These are phyloP conservation scores for Candolleomyces efflorescens DNA, from an alignment of 768 basidiomycete genomes.

Conservation along the genomic window DNA sequence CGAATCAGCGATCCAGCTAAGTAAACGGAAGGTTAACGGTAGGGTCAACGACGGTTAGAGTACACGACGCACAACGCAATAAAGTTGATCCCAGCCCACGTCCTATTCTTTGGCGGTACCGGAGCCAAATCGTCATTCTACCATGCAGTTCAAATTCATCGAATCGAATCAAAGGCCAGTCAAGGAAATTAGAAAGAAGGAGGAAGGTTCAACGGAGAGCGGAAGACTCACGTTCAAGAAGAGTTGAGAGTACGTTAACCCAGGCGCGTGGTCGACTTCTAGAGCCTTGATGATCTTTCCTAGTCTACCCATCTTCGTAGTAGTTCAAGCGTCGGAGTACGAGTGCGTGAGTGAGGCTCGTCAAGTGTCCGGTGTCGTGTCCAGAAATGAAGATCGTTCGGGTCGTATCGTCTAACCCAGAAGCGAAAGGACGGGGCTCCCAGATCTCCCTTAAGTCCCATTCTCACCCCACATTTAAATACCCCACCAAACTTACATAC, in stretches of 20 bases:
- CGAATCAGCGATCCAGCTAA: constrained; percentile 75
- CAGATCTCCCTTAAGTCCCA: too few relatives aligned
- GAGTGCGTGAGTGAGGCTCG: too few relatives aligned
- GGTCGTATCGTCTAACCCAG: too few relatives aligned
- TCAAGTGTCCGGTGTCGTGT: too few relatives aligned
- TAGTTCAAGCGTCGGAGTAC: too few relatives aligned
- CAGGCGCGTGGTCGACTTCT: constrained; percentile 52
- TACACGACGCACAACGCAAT: constrained; percentile 51
- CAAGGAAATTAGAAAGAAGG: too few relatives aligned
- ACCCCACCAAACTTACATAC: too few relatives aligned
- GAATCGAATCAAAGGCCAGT: too few relatives aligned
- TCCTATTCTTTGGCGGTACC: constrained; percentile 57
- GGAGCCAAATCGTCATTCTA: constrained; percentile 73
- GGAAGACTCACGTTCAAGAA: constrained; percentile 49
- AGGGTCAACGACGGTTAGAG: neutral
- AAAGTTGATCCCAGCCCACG: constrained; percentile 65
- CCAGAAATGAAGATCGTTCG: neutral
- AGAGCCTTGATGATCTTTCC: constrained; percentile 23
- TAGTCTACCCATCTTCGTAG: constrained; percentile 30
- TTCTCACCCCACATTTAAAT: too few relatives aligned
- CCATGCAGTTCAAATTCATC: neutral
- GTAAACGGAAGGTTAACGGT: neutral
- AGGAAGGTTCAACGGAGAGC: too few relatives aligned
- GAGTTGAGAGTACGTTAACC: constrained; percentile 48
- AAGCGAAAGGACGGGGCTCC: too few relatives aligned